Conservation (phyloP, 768 basidiomycete species). For the Termitomyces sp. region DNA sequence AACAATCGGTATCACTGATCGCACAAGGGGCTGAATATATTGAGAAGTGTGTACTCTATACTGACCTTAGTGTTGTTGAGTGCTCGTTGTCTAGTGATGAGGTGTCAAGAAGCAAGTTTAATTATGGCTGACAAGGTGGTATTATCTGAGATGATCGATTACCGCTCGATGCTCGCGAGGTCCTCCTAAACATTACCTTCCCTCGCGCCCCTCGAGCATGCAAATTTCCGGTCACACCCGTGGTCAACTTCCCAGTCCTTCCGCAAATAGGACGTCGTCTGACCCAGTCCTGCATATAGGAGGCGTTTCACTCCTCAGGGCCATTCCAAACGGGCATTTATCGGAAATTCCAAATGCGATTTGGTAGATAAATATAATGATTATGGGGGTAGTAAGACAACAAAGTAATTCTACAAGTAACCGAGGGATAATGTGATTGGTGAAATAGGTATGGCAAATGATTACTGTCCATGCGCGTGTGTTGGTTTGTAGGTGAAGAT, state of each 20-base stretch:
- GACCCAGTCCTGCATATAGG: not conserved
- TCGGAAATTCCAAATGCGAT: not conserved
- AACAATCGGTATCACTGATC: not conserved
- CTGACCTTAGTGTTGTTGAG: not conserved
- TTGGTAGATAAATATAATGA: constrained; percentile 1
- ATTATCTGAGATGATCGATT: constrained; percentile 1
- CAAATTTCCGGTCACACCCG: constrained; percentile 6
- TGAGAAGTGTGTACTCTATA: not conserved
- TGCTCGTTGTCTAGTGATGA: not conserved
- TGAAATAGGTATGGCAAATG: constrained; percentile 2
- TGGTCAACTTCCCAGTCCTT: not conserved
- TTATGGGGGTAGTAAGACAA: constrained; percentile 11
- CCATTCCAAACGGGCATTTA: not conserved
- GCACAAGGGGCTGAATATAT: not conserved
- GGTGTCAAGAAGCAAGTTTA: not conserved
- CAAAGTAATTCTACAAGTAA: constrained; percentile 13
- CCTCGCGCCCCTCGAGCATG: too few relatives aligned
- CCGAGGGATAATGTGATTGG: not conserved
- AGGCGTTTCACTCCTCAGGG: constrained; percentile 3
- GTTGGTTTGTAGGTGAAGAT: constrained; percentile 1
- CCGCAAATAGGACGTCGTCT: not conserved
- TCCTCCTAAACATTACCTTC: not conserved
- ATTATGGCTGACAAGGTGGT: not conserved
- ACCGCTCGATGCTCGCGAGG: not conserved
- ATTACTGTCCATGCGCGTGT: constrained; percentile 2